Conservation (phyloP, 1,139 yeast genomes). For the Geotrichum citri-aurantii region DNA sequence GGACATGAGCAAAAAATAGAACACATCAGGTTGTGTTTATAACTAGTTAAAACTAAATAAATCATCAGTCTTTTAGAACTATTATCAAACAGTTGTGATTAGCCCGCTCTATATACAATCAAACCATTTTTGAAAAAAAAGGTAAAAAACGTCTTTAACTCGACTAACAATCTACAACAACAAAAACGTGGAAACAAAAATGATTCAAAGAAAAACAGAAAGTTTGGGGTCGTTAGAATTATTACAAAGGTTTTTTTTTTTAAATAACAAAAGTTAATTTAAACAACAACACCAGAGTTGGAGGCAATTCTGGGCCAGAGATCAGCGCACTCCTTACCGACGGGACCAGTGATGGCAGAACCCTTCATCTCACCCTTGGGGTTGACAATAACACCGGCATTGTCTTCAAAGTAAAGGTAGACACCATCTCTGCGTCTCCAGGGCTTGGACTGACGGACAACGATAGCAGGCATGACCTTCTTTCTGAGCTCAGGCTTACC, state of each 20-base stretch:
- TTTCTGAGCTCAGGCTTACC: conserved; percentile 99
- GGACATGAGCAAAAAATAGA: too few species aligned
- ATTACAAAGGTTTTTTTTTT: not conserved
- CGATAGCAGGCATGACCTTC: conserved; percentile 99
- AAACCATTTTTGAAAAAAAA: not conserved
- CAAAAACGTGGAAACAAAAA: not conserved
- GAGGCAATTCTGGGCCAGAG: conserved; percentile 99
- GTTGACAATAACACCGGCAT: conserved; percentile 99
- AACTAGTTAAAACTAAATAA: too few species aligned
- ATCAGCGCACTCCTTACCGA: conserved; percentile 99
- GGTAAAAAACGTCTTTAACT: too few species aligned
- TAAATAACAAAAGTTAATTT: conserved; percentile 34
- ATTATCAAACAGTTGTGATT: too few species aligned
- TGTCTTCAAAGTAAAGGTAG: conserved; percentile 99
- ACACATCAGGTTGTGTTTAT: too few species aligned
- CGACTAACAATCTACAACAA: too few species aligned
- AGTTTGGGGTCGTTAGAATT: not conserved
- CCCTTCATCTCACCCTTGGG: conserved; percentile 99
- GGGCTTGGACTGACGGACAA: conserved; percentile 98
- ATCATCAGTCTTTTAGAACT: too few species aligned
- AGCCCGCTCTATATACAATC: too few species aligned
- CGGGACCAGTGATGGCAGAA: conserved; percentile 99
- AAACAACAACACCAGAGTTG: conserved; percentile 99
- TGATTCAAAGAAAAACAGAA: not conserved
- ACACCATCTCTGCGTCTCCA: conserved; percentile 99